A percentile compares a stretch with the other conserved stretches of the same genome.
Evolutionary conservation across 257 asterid genomes (phyloP).

Genomic region (Gentiana straminea): DNA sequence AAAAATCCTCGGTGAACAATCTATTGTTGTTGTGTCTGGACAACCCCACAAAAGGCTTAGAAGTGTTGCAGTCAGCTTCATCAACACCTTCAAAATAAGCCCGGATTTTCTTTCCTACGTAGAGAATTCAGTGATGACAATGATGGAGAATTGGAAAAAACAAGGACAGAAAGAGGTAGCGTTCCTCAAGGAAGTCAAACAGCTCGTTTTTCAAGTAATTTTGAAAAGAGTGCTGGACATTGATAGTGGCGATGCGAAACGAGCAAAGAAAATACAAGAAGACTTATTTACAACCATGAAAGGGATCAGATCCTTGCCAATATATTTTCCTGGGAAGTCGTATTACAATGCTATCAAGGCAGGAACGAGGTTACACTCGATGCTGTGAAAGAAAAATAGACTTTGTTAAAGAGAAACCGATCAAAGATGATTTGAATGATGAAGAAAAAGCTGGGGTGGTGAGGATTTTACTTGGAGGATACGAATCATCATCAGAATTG

Average conservation of each 20-base stretch:
- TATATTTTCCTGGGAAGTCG: constrained; percentile 54
- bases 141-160: constrained; percentile 26
- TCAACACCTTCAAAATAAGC: constrained; percentile 28
- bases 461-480: constrained; percentile 58
- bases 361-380: constrained; percentile 35
- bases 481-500: constrained; percentile 71
- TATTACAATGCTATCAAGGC: constrained; percentile 59
- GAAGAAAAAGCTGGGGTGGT: constrained; percentile 55
- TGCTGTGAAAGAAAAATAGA: constrained; percentile 21
- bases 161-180: constrained; percentile 6
- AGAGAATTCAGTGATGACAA: constrained; percentile 17
- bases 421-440: constrained; percentile 27
- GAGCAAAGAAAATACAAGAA: no score
- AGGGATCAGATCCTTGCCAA: constrained; percentile 18
- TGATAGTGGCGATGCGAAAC: no score
- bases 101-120: constrained; percentile 19
- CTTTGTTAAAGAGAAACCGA: constrained; percentile 27
- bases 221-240: constrained; percentile 31
- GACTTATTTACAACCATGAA: no score
- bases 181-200: constrained; percentile 44
- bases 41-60: constrained; percentile 8
- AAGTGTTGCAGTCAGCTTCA: constrained; percentile 27
- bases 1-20: constrained; percentile 40
- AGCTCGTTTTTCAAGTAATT: constrained; percentile 48
- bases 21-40: constrained; percentile 30